Conservation (phyloP, 164 flowering plant genomes). For the Vitis amurensis region DNA sequence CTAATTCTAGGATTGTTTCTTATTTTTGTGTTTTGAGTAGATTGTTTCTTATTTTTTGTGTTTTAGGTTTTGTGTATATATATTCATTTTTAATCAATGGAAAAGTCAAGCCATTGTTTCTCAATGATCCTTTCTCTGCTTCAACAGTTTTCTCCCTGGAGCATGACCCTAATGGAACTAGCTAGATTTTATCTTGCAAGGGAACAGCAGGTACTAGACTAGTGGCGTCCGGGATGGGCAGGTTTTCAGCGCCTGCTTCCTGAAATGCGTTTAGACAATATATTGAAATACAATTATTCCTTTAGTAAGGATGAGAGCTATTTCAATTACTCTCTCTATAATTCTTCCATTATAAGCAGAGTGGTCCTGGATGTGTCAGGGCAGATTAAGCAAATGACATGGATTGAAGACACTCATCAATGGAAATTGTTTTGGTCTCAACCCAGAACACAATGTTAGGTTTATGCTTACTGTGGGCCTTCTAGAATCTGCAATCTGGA, state of each 20-base stretch:
- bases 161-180: slow-evolving; percentile 10
- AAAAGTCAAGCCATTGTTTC: no score
- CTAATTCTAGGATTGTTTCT: no score
- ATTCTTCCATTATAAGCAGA: no score
- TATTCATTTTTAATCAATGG: no score
- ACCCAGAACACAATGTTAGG: slow-evolving; percentile 20
- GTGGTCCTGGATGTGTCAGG: no score
- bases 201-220: slow-evolving; percentile 10
- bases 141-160: not conserved
- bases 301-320: slow-evolving; percentile 15
- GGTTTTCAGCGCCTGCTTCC: slow-evolving; percentile 15
- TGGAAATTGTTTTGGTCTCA: slow-evolving; percentile 23
- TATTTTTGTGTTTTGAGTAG: no score
- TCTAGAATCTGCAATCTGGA: no score
- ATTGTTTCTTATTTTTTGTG: no score
- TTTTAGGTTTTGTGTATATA: no score
- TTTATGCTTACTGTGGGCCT: no score
- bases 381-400: slow-evolving; percentile 11
- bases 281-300: slow-evolving; percentile 14
- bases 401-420: slow-evolving; percentile 8
- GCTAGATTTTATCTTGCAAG: slow-evolving; percentile 11
- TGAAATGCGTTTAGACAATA: slow-evolving; percentile 13
- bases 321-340: no score
- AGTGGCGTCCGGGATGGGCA: slow-evolving; percentile 26
- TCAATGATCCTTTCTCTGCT: no score